These are phyloP conservation scores for Phaffia australis DNA, from an alignment of 768 basidiomycete genomes.

Conservation along the genomic window DNA sequence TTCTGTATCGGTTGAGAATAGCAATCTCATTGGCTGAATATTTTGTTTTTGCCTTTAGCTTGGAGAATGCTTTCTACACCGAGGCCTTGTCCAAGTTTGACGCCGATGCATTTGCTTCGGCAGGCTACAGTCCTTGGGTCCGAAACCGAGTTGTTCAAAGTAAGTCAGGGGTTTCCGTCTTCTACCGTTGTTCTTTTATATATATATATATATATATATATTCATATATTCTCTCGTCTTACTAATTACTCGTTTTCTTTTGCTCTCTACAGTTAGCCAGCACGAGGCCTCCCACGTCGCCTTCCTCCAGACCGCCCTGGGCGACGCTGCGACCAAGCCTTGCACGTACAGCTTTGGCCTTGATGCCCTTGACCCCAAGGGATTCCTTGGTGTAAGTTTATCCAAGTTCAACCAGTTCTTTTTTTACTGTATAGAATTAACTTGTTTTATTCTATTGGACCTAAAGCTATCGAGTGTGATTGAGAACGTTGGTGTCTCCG, in stretches of 20 bases:
- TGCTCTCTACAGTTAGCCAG: conserved; percentile 42
- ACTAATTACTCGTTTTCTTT: neutral
- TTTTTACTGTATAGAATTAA: conserved; percentile 7
- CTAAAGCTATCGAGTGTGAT: conserved; percentile 46
- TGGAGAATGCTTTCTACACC: conserved; percentile 8
- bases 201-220: neutral
- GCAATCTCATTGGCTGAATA: neutral
- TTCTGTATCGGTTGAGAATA: too few relatives aligned
- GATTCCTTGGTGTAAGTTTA: too few relatives aligned
- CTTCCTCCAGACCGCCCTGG: conserved; percentile 45
- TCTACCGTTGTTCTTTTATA: neutral
- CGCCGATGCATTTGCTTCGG: conserved; percentile 43
- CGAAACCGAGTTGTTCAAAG: conserved; percentile 28
- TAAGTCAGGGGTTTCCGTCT: neutral
- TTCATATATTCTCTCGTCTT: neutral
- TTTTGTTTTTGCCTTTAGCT: neutral
- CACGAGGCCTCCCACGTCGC: conserved; percentile 53
- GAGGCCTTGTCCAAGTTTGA: conserved; percentile 44
- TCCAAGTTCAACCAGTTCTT: conserved; percentile 36
- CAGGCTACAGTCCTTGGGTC: conserved; percentile 43
- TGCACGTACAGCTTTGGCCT: conserved; percentile 53
- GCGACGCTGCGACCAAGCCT: conserved; percentile 43
- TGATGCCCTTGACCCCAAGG: neutral
- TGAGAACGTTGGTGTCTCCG: conserved; percentile 49
- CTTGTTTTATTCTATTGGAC: neutral